A percentile compares a stretch with the other conserved stretches of the same genome.
Conservation (phyloP, 2,329 filamentous ascomycete species). For the Ascochyta pisi region DNA sequence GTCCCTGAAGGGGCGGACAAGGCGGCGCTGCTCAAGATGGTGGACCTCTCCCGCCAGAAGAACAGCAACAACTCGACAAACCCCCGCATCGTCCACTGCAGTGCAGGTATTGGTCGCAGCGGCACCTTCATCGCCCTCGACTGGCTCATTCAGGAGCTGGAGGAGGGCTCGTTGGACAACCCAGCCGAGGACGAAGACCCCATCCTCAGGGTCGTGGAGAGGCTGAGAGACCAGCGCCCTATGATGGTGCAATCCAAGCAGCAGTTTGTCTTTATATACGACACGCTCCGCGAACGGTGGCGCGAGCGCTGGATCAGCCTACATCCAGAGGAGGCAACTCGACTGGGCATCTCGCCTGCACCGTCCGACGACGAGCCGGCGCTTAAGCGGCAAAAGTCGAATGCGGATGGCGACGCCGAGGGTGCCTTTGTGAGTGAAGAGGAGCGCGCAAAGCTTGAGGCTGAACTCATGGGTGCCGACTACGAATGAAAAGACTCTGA, state of each 20-base stretch:
- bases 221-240: conserved; percentile 83
- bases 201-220: conserved; percentile 79
- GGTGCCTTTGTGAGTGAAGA: conserved; percentile 22
- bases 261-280: conserved; percentile 89
- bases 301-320: conserved; percentile 57
- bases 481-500: conserved; percentile 26
- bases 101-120: conserved; percentile 90
- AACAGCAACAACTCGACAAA: conserved; percentile 59
- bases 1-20: conserved; percentile 75
- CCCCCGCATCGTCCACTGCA: conserved; percentile 75
- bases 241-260: conserved; percentile 92
- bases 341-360: conserved; percentile 27
- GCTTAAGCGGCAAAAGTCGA: conserved; percentile 40
- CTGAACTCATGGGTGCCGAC: conserved; percentile 41
- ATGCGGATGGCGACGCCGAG: conserved; percentile 19
- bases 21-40: conserved; percentile 71
- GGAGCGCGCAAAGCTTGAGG: conserved; percentile 40
- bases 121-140: conserved; percentile 98
- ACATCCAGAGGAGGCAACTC: conserved; percentile 39
- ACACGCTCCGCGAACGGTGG: conserved; percentile 79
- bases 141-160: conserved; percentile 82
- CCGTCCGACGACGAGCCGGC: conserved; percentile 27
- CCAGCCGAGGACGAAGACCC: conserved; percentile 65
- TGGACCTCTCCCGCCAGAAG: conserved; percentile 69
- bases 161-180: conserved; percentile 70